Conservation (phyloP, 305 asterid genomes). For the Fraxinus angustifolia region DNA sequence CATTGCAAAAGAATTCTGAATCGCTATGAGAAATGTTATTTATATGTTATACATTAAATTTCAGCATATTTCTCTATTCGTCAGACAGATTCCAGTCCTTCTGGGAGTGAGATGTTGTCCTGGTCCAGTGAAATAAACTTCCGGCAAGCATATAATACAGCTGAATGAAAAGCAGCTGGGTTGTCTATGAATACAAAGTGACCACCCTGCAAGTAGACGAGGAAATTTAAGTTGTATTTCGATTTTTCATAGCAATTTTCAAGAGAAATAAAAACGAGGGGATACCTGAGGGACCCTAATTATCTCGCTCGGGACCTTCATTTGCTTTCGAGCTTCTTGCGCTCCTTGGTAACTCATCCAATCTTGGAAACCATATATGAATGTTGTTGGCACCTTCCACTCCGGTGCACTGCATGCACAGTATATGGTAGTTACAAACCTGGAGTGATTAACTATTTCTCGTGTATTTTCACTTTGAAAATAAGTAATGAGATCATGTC, state of each 20-base stretch:
- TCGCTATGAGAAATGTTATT: not conserved
- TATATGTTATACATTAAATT: not conserved
- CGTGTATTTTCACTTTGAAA: not conserved
- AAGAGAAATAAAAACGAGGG: not conserved
- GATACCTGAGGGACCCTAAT: constrained; percentile 73
- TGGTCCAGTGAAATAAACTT: constrained; percentile 38
- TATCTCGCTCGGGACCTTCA: constrained; percentile 75
- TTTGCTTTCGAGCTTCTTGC: constrained; percentile 57
- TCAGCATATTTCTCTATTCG: not conserved
- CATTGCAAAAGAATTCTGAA: not conserved
- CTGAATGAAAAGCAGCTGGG: constrained; percentile 60
- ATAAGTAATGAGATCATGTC: not conserved
- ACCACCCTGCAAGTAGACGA: constrained; percentile 53
- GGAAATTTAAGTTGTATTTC: not conserved
- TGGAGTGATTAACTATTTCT: not conserved
- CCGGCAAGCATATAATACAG: constrained; percentile 62
- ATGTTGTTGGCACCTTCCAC: constrained; percentile 76
- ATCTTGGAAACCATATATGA: constrained; percentile 65
- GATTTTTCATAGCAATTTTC: not conserved
- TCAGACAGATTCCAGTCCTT: constrained; percentile 48
- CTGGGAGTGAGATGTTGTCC: constrained; percentile 38
- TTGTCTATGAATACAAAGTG: constrained; percentile 72
- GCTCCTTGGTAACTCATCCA: constrained; percentile 83
- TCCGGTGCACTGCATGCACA: constrained; percentile 56
- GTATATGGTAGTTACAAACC: not conserved